Conservation (phyloP, 306 rosid genomes). For the Pueraria montana region DNA sequence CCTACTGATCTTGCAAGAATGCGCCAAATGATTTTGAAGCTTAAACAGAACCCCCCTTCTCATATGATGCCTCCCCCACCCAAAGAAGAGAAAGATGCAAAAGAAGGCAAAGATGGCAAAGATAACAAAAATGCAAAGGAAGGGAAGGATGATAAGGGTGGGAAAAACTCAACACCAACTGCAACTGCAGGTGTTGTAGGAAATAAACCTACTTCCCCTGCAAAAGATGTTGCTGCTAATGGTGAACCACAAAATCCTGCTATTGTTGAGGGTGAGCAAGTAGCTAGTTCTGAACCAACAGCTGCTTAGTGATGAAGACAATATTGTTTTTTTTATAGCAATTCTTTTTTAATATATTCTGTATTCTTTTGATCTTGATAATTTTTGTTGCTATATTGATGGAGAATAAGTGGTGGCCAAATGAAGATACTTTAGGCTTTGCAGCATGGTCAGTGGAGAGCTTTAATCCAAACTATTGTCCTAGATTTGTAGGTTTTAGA, state of each 20-base stretch:
- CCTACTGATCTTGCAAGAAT: constrained; percentile 92
- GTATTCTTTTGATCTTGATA: constrained; percentile 35
- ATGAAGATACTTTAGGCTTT: constrained; percentile 54
- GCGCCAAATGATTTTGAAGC: constrained; percentile 84
- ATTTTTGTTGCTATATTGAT: constrained; percentile 48
- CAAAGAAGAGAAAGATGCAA: constrained; percentile 60
- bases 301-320: constrained; percentile 57
- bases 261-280: constrained; percentile 51
- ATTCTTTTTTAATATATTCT: constrained; percentile 31
- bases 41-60: constrained; percentile 84
- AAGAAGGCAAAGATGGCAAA: constrained; percentile 50
- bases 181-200: constrained; percentile 40
- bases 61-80: constrained; percentile 95
- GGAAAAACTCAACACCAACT: constrained; percentile 55
- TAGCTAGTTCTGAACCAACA: constrained; percentile 48
- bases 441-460: constrained; percentile 54
- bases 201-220: constrained; percentile 55
- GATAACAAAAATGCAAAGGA: constrained; percentile 48
- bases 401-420: constrained; percentile 69
- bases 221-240: constrained; percentile 54
- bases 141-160: constrained; percentile 51
- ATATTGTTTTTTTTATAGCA: constrained; percentile 39
- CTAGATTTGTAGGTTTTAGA: constrained; percentile 55
- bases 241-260: constrained; percentile 58
- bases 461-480: constrained; percentile 51